These are phyloP conservation scores for Cruciata laevipes DNA, from an alignment of 257 asterid species.

Conservation along the genomic window DNA sequence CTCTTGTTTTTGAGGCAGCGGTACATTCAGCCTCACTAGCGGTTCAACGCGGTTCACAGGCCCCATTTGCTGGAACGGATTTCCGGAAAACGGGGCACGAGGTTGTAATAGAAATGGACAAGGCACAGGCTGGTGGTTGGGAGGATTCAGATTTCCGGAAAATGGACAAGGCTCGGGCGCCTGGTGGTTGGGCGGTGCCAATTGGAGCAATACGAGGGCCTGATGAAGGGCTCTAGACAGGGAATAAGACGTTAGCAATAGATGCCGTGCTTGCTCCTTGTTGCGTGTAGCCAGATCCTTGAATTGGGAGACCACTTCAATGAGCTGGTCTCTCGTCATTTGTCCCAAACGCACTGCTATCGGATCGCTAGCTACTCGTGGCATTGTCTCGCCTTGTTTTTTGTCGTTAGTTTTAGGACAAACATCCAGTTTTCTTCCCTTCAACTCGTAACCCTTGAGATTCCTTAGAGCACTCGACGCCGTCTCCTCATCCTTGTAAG, in stretches of 20 bases:
- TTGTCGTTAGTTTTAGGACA: conserved; percentile 89
- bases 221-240: conserved; percentile 81
- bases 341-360: conserved; percentile 64
- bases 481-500: conserved; percentile 91
- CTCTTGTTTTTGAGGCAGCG: too few species aligned
- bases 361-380: conserved; percentile 57
- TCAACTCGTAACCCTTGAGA: conserved; percentile 80
- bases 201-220: conserved; percentile 20
- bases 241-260: conserved; percentile 58
- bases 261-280: conserved; percentile 71
- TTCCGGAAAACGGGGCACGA: too few species aligned
- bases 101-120: too few species aligned
- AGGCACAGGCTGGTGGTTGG: too few species aligned
- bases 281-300: conserved; percentile 73
- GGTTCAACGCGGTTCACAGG: too few species aligned
- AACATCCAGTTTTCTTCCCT: conserved; percentile 86
- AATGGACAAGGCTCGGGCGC: too few species aligned
- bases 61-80: too few species aligned
- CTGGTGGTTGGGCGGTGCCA: background rate
- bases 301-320: conserved; percentile 49
- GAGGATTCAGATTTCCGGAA: too few species aligned
- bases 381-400: conserved; percentile 37
- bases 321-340: conserved; percentile 67
- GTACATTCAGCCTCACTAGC: too few species aligned
- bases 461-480: conserved; percentile 92